These are phyloP conservation scores for Phlyctochytrium arcticum DNA, from an alignment of 192 early-diverging fungal species.

Conservation along the genomic window DNA sequence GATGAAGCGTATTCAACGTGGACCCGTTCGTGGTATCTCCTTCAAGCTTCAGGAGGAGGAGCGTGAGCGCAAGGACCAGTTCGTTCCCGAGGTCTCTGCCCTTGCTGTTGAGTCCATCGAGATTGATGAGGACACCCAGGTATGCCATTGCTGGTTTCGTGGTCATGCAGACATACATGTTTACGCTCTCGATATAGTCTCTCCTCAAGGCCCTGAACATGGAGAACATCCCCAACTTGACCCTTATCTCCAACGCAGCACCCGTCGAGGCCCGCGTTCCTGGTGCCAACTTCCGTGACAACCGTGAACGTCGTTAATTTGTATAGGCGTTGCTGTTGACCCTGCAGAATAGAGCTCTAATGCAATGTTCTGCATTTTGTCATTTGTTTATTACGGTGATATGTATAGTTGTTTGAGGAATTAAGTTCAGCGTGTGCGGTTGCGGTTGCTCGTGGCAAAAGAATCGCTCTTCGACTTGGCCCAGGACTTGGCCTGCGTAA, in stretches of 20 bases:
- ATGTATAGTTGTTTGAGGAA: no score
- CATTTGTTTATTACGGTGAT: no score
- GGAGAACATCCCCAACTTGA: slow-evolving; percentile 84
- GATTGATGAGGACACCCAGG: slow-evolving; percentile 91
- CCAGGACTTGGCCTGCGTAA: no score
- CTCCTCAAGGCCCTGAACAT: slow-evolving; percentile 97
- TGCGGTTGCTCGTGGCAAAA: no score
- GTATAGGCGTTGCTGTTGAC: neutral
- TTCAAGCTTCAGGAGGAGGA: slow-evolving; percentile 99
- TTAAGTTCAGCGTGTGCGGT: no score
- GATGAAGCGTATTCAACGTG: slow-evolving; percentile 99
- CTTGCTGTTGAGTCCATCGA: slow-evolving; percentile 86
- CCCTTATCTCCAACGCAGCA: slow-evolving; percentile 41
- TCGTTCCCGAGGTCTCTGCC: slow-evolving; percentile 97
- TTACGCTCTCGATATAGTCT: slow-evolving; percentile 42
- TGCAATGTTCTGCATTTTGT: no score
- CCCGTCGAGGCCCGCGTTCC: slow-evolving; percentile 29
- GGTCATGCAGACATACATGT: neutral
- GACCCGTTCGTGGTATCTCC: slow-evolving; percentile 98
- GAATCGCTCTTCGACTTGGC: no score
- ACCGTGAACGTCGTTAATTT: slow-evolving; percentile 20
- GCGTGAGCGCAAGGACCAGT: slow-evolving; percentile 99
- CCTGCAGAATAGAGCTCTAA: no score
- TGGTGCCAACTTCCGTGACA: slow-evolving; percentile 32
- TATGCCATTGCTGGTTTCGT: slow-evolving; percentile 22